A percentile compares a stretch with the other conserved stretches of the same genome.
These are phyloP conservation scores for Discostella stelligeroides DNA, from an alignment of 108 stramenopile species.

Conservation along the genomic window DNA sequence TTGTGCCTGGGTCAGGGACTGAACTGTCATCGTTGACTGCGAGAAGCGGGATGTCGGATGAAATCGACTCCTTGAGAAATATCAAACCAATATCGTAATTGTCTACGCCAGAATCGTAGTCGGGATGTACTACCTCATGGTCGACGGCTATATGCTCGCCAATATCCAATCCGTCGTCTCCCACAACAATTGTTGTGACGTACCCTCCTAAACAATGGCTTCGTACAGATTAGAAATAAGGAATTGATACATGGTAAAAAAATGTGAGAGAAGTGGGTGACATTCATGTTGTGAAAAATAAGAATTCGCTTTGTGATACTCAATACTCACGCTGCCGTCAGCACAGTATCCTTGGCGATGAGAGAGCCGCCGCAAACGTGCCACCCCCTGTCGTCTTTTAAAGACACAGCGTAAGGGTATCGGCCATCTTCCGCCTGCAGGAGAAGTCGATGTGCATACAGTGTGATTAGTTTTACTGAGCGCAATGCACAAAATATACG, in stretches of 20 bases:
- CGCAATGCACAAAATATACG: conserved; percentile 8
- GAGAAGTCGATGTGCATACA: too few relatives aligned
- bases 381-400: conserved; percentile 19
- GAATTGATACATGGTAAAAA: neutral
- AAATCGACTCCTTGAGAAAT: neutral
- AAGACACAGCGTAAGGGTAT: conserved; percentile 53
- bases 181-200: conserved; percentile 5
- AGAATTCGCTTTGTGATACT: neutral
- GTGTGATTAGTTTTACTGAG: too few relatives aligned
- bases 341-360: conserved; percentile 45
- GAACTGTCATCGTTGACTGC: conserved; percentile 6
- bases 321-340: conserved; percentile 18
- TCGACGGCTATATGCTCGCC: conserved; percentile 8
- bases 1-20: neutral
- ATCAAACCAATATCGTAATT: conserved; percentile 10
- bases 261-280: neutral
- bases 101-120: conserved; percentile 1
- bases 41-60: conserved; percentile 3
- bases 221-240: neutral
- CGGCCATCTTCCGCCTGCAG: conserved; percentile 32
- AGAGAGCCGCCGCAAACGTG: conserved; percentile 60
- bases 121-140: neutral
- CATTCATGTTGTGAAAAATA: neutral
- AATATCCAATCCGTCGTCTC: neutral
- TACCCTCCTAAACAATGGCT: neutral